A percentile compares a stretch with the other conserved stretches of the same genome.
phyloP scores from a whole-genome alignment of 495 filamentous ascomycete genomes.

The Chaetomidium leptoderma region DNA sequence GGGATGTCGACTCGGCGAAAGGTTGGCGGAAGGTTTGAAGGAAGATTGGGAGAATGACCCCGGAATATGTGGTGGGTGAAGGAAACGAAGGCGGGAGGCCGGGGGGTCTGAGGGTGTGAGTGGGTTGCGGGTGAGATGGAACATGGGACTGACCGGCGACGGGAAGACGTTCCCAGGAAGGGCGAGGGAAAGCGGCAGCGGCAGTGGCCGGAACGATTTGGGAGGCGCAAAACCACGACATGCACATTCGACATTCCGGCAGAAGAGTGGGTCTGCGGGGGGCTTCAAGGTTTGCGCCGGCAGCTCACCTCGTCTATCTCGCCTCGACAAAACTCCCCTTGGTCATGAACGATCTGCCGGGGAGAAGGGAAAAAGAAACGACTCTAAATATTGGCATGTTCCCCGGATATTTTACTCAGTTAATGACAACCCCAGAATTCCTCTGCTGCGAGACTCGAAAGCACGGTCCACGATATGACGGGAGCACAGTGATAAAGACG shows the following conservation, averaged over 20 bases:
- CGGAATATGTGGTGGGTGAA: conserved; percentile 11
- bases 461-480: neutral
- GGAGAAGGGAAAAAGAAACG: neutral
- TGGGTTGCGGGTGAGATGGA: conserved; percentile 22
- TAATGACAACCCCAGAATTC: neutral
- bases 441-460: too few relatives aligned
- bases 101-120: conserved; percentile 23
- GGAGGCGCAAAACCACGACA: conserved; percentile 26
- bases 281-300: neutral
- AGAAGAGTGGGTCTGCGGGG: conserved; percentile 16
- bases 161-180: conserved; percentile 30
- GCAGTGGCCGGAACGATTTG: conserved; percentile 31
- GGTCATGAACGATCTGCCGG: too few relatives aligned
- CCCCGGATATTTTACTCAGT: too few relatives aligned
- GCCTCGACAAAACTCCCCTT: neutral
- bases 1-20: neutral
- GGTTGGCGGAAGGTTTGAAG: neutral
- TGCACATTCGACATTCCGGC: conserved; percentile 17
- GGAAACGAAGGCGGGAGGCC: conserved; percentile 23
- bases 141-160: conserved; percentile 31
- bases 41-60: conserved; percentile 7
- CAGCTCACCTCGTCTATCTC: neutral
- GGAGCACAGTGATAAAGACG: neutral
- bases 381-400: neutral
- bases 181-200: conserved; percentile 27